phyloP scores from a whole-genome alignment of 2,329 filamentous ascomycete genomes.

The Byssoonygena ceratinophila region DNA sequence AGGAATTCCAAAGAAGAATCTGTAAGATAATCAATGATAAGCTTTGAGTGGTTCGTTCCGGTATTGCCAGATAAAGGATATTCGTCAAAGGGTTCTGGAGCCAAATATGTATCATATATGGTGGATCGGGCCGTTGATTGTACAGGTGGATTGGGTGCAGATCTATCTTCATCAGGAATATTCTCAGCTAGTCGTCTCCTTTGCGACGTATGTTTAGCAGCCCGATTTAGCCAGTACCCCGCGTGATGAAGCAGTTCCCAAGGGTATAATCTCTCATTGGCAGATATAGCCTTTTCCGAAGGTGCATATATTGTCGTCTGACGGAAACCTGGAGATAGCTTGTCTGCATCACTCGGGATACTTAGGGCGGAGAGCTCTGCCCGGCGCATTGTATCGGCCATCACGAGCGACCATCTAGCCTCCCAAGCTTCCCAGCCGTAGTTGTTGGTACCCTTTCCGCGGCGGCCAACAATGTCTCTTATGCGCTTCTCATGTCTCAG shows the following conservation, averaged over 20 bases:
- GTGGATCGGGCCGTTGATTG: constrained; percentile 44
- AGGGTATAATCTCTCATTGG: constrained; percentile 43
- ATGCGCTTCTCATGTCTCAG: constrained; percentile 63
- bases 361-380: constrained; percentile 41
- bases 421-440: constrained; percentile 96
- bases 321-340: constrained; percentile 14
- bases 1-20: constrained; percentile 43
- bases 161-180: constrained; percentile 50
- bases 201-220: constrained; percentile 42
- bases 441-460: constrained; percentile 73
- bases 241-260: constrained; percentile 53
- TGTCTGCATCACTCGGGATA: constrained; percentile 23
- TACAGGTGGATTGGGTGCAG: constrained; percentile 45
- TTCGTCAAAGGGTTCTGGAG: constrained; percentile 49
- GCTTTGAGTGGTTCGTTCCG: constrained; percentile 43
- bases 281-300: constrained; percentile 43
- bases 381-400: constrained; percentile 50
- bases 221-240: constrained; percentile 51
- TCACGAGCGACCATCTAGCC: constrained; percentile 55
- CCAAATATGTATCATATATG: constrained; percentile 51
- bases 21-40: constrained; percentile 42
- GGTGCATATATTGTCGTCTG: constrained; percentile 35
- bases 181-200: constrained; percentile 44
- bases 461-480: constrained; percentile 65
- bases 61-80: constrained; percentile 34